Conservation (phyloP, 805 yeast genomes). For the Wickerhamomyces alni region DNA sequence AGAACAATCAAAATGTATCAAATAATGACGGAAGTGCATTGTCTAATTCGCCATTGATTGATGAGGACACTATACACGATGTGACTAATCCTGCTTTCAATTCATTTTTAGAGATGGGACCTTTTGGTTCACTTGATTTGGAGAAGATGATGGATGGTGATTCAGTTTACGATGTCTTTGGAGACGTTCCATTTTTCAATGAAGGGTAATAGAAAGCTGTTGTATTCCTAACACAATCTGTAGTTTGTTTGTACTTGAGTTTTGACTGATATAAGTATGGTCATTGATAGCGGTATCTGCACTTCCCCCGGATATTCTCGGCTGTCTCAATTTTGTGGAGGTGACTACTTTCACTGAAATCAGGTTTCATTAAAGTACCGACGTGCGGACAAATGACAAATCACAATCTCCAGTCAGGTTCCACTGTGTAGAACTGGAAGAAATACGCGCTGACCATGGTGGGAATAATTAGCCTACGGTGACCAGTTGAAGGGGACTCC, state of each 20-base stretch:
- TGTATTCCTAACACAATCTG: no score
- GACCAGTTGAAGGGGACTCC: no score
- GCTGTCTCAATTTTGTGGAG: no score
- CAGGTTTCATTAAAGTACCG: no score
- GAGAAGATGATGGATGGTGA: constrained; percentile 15
- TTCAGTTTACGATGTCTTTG: constrained; percentile 17
- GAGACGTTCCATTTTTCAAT: constrained; percentile 13
- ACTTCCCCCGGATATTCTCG: no score
- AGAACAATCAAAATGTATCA: no score
- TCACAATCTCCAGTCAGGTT: not conserved
- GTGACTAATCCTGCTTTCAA: not conserved
- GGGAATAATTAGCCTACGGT: not conserved
- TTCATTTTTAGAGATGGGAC: constrained; percentile 2
- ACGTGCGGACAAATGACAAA: not conserved
- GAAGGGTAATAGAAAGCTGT: constrained; percentile 5
- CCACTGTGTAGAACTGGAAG: no score
- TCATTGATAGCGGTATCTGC: no score
- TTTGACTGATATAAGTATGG: no score
- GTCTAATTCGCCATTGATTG: not conserved
- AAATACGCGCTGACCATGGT: not conserved
- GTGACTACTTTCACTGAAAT: no score
- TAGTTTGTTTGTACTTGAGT: no score
- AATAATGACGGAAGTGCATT: no score
- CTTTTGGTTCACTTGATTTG: constrained; percentile 11
- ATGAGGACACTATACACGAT: not conserved